Conservation (phyloP, 140 eudicot species). For the Stevia rebaudiana region DNA sequence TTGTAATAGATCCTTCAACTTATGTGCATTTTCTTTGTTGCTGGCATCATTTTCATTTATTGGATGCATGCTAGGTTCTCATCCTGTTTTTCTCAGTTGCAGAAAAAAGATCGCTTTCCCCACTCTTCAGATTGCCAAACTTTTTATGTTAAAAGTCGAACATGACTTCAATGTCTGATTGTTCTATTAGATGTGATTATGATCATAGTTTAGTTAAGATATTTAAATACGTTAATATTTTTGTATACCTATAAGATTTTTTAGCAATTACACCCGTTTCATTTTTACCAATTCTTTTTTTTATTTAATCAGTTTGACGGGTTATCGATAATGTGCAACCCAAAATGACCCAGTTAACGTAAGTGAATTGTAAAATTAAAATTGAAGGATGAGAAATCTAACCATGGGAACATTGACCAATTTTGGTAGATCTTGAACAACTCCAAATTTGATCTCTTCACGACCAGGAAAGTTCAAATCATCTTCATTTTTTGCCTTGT, state of each 20-base stretch:
- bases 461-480: slow-evolving; percentile 48
- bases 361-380: background rate
- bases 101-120: too few relatives aligned
- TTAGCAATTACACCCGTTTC: too few relatives aligned
- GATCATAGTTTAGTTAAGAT: background rate
- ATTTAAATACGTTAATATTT: background rate
- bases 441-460: slow-evolving; percentile 79
- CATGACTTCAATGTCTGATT: too few relatives aligned
- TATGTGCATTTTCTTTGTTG: too few relatives aligned
- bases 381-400: background rate
- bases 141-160: too few relatives aligned
- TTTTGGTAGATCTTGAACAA: slow-evolving; percentile 83
- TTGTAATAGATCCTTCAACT: background rate
- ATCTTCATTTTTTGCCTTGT: slow-evolving; percentile 38
- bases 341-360: background rate
- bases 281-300: too few relatives aligned
- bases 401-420: slow-evolving; percentile 80
- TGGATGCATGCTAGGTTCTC: too few relatives aligned
- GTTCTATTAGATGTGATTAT: background rate
- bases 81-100: too few relatives aligned
- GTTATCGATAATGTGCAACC: background rate
- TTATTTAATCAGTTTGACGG: too few relatives aligned
- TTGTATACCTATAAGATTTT: too few relatives aligned
- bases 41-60: too few relatives aligned
- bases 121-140: too few relatives aligned